Evolutionary conservation across 2,329 filamentous ascomycete species (phyloP).

Genomic region (Incumbomyces lentus): DNA sequence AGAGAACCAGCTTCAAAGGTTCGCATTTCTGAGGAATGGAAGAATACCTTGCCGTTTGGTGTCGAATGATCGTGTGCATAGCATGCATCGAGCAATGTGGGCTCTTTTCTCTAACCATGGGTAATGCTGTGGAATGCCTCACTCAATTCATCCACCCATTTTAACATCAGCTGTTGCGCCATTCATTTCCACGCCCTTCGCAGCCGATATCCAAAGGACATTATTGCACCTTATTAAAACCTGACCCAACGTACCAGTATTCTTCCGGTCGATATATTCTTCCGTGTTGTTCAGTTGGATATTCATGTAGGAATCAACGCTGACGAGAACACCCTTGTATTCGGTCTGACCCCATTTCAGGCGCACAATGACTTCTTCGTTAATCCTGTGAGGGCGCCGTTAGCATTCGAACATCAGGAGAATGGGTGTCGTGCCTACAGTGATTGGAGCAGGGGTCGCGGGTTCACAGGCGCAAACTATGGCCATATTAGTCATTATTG

Average conservation of each 20-base stretch:
- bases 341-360: slow-evolving; percentile 98
- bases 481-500: slow-evolving; percentile 15
- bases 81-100: too few species aligned
- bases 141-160: slow-evolving; percentile 19
- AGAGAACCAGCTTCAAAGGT: too few species aligned
- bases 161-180: slow-evolving; percentile 19
- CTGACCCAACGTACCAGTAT: slow-evolving; percentile 73
- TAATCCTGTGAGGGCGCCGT: slow-evolving; percentile 48
- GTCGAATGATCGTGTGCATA: too few species aligned
- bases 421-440: slow-evolving; percentile 44
- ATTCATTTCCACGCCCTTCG: slow-evolving; percentile 41
- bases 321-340: slow-evolving; percentile 88
- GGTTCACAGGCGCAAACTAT: slow-evolving; percentile 87
- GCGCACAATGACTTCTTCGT: slow-evolving; percentile 80
- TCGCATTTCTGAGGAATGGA: too few species aligned
- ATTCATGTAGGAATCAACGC: slow-evolving; percentile 98
- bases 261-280: slow-evolving; percentile 83
- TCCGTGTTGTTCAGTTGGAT: slow-evolving; percentile 83
- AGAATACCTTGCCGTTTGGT: too few species aligned
- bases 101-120: too few species aligned
- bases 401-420: not conserved
- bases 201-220: slow-evolving; percentile 76
- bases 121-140: not conserved
- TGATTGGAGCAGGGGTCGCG: slow-evolving; percentile 88
- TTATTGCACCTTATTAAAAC: slow-evolving; percentile 97